phyloP scores from a whole-genome alignment of 1,284 basidiomycete species.

The Neolentinus lepideus region DNA sequence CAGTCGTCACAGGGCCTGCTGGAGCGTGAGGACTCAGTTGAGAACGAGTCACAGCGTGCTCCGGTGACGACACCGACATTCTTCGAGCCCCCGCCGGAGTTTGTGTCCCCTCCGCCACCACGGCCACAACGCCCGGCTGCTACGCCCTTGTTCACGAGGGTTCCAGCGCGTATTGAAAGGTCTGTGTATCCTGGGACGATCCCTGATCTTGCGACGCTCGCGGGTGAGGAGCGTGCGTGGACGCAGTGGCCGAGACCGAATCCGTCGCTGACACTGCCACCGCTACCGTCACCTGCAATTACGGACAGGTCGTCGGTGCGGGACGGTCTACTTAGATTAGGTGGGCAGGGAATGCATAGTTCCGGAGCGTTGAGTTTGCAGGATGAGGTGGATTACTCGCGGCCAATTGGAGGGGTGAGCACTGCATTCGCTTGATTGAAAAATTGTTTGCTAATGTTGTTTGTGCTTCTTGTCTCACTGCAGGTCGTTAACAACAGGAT shows the following conservation, averaged over 20 bases:
- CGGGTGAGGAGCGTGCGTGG: background rate
- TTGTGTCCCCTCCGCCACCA: background rate
- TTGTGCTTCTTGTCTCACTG: slow-evolving; percentile 3
- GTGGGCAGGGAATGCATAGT: slow-evolving; percentile 22
- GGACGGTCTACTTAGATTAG: slow-evolving; percentile 27
- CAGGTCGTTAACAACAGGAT: slow-evolving; percentile 31
- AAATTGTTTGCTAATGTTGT: background rate
- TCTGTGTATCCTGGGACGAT: background rate
- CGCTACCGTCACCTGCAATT: slow-evolving; percentile 26
- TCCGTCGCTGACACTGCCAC: slow-evolving; percentile 4
- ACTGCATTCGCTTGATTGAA: background rate
- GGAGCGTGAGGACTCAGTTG: background rate
- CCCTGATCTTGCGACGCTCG: background rate
- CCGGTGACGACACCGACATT: background rate
- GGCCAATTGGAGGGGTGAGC: slow-evolving; percentile 30
- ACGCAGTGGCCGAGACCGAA: slow-evolving; percentile 13
- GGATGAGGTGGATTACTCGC: slow-evolving; percentile 37
- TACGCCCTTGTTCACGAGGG: background rate
- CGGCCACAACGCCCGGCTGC: background rate
- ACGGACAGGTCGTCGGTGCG: slow-evolving; percentile 26
- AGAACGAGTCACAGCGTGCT: background rate
- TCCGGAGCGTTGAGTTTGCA: slow-evolving; percentile 27
- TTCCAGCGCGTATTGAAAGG: background rate
- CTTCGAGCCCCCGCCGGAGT: background rate
- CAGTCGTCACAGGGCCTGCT: background rate